Percentiles rank a stretch among this genome's conserved stretches.
Evolutionary conservation across 2,329 filamentous ascomycete genomes (phyloP).

Genomic region (Ophiocordyceps polyrhachis-furcata): DNA sequence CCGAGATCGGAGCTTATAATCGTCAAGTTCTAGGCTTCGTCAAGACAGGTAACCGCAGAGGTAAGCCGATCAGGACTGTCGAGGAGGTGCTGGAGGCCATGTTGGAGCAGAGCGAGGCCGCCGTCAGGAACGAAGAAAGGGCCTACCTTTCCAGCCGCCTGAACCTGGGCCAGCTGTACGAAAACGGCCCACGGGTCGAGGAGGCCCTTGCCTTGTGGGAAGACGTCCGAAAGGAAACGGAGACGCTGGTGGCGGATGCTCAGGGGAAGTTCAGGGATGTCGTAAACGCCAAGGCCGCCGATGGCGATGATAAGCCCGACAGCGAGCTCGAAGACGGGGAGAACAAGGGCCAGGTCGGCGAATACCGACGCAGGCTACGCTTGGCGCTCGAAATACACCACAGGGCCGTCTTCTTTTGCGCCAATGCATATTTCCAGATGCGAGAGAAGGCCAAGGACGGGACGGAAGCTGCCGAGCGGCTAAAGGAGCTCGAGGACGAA

Average conservation of each 20-base stretch:
- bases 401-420: conserved; percentile 66
- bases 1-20: conserved; percentile 55
- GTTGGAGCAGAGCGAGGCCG: conserved; percentile 65
- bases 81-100: conserved; percentile 77
- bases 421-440: conserved; percentile 68
- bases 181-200: conserved; percentile 49
- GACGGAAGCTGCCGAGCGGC: conserved; percentile 6
- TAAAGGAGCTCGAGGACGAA: conserved; percentile 53
- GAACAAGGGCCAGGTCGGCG: conserved; percentile 26
- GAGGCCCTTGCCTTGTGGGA: conserved; percentile 57
- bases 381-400: conserved; percentile 64
- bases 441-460: conserved; percentile 54
- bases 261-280: conserved; percentile 41
- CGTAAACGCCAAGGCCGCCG: conserved; percentile 11
- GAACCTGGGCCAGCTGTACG: conserved; percentile 56
- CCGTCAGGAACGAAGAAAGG: conserved; percentile 50
- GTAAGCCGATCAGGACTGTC: conserved; percentile 52
- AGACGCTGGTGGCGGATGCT: conserved; percentile 40
- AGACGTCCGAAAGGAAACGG: conserved; percentile 29
- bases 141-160: conserved; percentile 44
- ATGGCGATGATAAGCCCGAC: not conserved
- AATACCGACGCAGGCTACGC: conserved; percentile 46
- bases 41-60: conserved; percentile 23
- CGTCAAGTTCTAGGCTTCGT: conserved; percentile 43
- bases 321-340: conserved; percentile 8